Evolutionary conservation across 2,329 filamentous ascomycete genomes (phyloP).

Genomic region (Colletotrichum sp.): DNA sequence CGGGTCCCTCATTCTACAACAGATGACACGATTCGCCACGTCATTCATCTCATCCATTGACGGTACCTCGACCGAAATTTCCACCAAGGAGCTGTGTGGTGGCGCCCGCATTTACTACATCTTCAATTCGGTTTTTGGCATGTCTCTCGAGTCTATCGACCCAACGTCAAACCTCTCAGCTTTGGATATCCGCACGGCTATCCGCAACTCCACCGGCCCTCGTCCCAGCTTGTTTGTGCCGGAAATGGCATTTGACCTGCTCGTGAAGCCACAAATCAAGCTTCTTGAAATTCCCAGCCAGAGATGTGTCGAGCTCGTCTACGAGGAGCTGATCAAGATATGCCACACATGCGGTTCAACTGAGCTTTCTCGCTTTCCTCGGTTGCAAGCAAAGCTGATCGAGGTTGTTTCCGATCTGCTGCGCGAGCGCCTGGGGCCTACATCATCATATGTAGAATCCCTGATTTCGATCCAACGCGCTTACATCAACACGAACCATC

Average conservation of each 20-base stretch:
- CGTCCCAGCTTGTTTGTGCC: slow-evolving; percentile 96
- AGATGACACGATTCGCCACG: slow-evolving; percentile 97
- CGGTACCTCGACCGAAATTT: slow-evolving; percentile 97
- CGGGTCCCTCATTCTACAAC: slow-evolving; percentile 90
- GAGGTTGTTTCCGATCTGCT: slow-evolving; percentile 97
- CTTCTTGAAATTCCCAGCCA: slow-evolving; percentile 93
- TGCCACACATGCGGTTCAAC: slow-evolving; percentile 98
- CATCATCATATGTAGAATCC: slow-evolving; percentile 91
- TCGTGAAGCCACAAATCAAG: slow-evolving; percentile 99
- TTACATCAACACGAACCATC: slow-evolving; percentile 99
- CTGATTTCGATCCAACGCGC: slow-evolving; percentile 96
- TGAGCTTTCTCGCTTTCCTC: slow-evolving; percentile 88
- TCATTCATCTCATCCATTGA: slow-evolving; percentile 99
- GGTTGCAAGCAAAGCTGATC: slow-evolving; percentile 94
- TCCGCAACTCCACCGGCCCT: slow-evolving; percentile 96
- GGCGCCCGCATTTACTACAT: slow-evolving; percentile 98
- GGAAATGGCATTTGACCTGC: slow-evolving; percentile 94
- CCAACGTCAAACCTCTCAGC: slow-evolving; percentile 95
- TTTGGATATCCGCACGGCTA: slow-evolving; percentile 94
- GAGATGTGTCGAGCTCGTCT: slow-evolving; percentile 95
- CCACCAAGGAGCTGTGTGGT: slow-evolving; percentile 95
- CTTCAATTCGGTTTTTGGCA: slow-evolving; percentile 98
- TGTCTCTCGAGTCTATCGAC: slow-evolving; percentile 93
- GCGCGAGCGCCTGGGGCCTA: slow-evolving; percentile 87
- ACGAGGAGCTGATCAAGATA: slow-evolving; percentile 99